Evolutionary conservation across 2,329 filamentous ascomycete species (phyloP).

Genomic region (Ophiostoma piceae): DNA sequence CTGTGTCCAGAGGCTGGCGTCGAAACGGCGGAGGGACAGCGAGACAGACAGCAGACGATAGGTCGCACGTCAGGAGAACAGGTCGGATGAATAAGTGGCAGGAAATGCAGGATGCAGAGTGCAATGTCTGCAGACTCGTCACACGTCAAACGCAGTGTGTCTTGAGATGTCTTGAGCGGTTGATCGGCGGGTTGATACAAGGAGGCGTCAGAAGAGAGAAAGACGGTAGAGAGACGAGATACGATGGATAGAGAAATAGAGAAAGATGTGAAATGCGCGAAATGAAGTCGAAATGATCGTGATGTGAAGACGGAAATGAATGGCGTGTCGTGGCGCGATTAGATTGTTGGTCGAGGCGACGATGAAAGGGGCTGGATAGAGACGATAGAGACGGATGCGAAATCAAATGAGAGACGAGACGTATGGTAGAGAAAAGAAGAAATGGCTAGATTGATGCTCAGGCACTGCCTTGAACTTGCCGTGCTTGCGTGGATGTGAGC

Average conservation of each 20-base stretch:
- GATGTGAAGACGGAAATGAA: background rate
- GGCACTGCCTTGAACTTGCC: conserved; percentile 11
- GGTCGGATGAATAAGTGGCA: background rate
- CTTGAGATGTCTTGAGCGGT: background rate
- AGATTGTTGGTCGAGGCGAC: background rate
- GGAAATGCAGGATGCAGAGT: background rate
- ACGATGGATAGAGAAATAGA: background rate
- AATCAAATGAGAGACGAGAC: background rate
- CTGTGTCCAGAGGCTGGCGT: background rate
- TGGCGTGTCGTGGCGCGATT: conserved; percentile 9
- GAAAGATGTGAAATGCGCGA: background rate
- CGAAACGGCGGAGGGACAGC: background rate
- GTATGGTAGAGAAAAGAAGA: background rate
- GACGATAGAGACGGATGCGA: background rate
- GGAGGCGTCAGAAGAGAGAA: background rate
- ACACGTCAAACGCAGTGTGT: conserved; percentile 5
- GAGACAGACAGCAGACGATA: background rate
- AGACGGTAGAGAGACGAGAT: background rate
- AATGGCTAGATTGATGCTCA: conserved; percentile 3
- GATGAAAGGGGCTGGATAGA: background rate
- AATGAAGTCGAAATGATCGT: background rate
- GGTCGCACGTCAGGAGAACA: background rate
- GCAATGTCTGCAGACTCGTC: background rate
- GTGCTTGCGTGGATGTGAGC: conserved; percentile 5
- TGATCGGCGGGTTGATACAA: background rate